Evolutionary conservation across 2,329 filamentous ascomycete species (phyloP), one percentile per base, ranked within the genome.

Genomic region (Botryotinia globosa): DNA sequence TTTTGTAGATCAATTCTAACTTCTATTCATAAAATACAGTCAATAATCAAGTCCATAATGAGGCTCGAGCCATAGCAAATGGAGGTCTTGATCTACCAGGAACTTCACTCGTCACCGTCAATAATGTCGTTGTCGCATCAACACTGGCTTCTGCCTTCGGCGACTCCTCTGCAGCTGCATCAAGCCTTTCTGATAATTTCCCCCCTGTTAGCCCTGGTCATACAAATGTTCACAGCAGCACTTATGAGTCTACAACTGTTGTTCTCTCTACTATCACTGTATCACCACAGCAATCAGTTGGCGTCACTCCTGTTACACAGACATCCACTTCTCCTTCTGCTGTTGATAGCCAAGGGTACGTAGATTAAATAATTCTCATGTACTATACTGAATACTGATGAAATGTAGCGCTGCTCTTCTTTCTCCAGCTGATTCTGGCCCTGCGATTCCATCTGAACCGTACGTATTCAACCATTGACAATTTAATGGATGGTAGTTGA

Each of bases 111-210:
- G 61, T 66, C 37, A 71, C 61, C 9, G 29, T 37, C 61, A 71
- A 71, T 25, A 71, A 39, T n/a, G 45, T 71, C 20, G 48, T 71
- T 44, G 61, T 71, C 61, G 61, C 69, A 34, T 66, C 69, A 32
- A 29, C 32, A 42, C 20, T 14, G 34, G 39, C 25, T 32, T 22
- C 34, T 25, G 39, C 54, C 3, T 42, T 34, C 1, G 45, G 51
- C 16, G 10, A 45, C 7, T 29, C 32, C 37, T 44, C 44, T 39
- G 9, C 45, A 34, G 29, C 59, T 44, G n/a, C 54, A 58, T 59
- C n/a, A 48, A 48, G 37, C 6, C 34, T 62, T 62, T 39, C n/a
- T 56, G 65, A 68, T 56, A 29, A 32, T 42, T 68, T 68, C 10
- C n/a, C 65, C 32, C 37, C 48, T 32, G n/a, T 56, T 37, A 58